Percentiles rank a stretch among this genome's conserved stretches.
Evolutionary conservation across 768 basidiomycete species (phyloP).

Genomic region (Rhizopogon rudus): DNA sequence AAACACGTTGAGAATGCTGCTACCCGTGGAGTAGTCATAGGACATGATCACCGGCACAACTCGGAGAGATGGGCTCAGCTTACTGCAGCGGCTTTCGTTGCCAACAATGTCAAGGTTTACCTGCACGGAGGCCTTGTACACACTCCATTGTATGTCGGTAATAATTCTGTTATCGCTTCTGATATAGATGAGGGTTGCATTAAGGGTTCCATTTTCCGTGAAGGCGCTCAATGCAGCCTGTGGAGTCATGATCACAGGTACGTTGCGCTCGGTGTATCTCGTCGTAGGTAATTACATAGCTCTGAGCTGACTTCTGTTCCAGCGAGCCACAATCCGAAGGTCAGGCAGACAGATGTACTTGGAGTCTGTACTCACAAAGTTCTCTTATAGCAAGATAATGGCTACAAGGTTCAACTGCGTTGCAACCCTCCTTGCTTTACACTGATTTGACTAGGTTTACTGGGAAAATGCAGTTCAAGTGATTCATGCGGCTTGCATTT

Average conservation of each 20-base stretch:
- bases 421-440: not conserved
- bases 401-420: conserved; percentile 60
- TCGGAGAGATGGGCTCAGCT: conserved; percentile 74
- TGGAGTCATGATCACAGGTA: conserved; percentile 90
- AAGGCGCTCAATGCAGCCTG: conserved; percentile 63
- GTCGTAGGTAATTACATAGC: not conserved
- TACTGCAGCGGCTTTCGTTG: conserved; percentile 66
- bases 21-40: conserved; percentile 70
- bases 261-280: conserved; percentile 7
- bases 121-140: conserved; percentile 68
- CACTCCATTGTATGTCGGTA: conserved; percentile 61
- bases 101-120: conserved; percentile 63
- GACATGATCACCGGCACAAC: conserved; percentile 82
- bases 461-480: conserved; percentile 90
- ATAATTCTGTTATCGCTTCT: not conserved
- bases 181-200: not conserved
- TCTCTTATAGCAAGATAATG: conserved; percentile 67
- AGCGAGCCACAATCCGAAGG: conserved; percentile 91
- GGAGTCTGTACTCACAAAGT: conserved; percentile 1
- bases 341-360: conserved; percentile 17
- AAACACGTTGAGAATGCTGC: conserved; percentile 47
- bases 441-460: conserved; percentile 53
- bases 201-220: conserved; percentile 77
- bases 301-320: conserved; percentile 1
- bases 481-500: not conserved